phyloP scores from a whole-genome alignment of 1,139 yeast species.

The Candida gigantensis region DNA sequence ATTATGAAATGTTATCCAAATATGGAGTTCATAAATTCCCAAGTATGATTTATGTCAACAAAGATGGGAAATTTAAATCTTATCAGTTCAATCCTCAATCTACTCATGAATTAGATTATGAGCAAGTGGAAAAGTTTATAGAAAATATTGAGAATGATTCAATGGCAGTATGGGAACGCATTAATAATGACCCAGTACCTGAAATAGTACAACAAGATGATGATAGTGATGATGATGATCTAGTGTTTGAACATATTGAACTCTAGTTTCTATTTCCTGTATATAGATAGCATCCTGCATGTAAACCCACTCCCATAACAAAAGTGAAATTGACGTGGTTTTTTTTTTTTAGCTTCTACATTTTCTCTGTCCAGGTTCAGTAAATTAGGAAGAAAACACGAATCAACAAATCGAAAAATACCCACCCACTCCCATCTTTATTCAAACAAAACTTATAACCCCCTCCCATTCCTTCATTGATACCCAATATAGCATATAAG shows the following conservation, averaged over 20 bases:
- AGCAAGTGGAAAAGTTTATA: conserved; percentile 23
- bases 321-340: conserved; percentile 5
- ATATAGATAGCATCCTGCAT: conserved; percentile 6
- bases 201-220: not conserved
- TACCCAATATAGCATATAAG: too few relatives aligned
- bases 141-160: conserved; percentile 17
- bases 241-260: conserved; percentile 15
- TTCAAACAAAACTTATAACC: not conserved
- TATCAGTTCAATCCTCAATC: conserved; percentile 25
- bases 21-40: conserved; percentile 38
- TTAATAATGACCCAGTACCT: too few relatives aligned
- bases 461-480: too few relatives aligned
- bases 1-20: conserved; percentile 22
- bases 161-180: conserved; percentile 22
- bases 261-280: conserved; percentile 12
- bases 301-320: too few relatives aligned
- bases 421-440: not conserved
- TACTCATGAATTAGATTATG: conserved; percentile 23
- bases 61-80: conserved; percentile 23
- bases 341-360: not conserved
- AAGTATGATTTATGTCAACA: conserved; percentile 28
- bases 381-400: conserved; percentile 4
- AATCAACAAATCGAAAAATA: too few relatives aligned
- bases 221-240: conserved; percentile 12
- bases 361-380: too few relatives aligned